These are phyloP conservation scores for Pyrus communis DNA, from an alignment of 306 rosid species.

Conservation along the genomic window DNA sequence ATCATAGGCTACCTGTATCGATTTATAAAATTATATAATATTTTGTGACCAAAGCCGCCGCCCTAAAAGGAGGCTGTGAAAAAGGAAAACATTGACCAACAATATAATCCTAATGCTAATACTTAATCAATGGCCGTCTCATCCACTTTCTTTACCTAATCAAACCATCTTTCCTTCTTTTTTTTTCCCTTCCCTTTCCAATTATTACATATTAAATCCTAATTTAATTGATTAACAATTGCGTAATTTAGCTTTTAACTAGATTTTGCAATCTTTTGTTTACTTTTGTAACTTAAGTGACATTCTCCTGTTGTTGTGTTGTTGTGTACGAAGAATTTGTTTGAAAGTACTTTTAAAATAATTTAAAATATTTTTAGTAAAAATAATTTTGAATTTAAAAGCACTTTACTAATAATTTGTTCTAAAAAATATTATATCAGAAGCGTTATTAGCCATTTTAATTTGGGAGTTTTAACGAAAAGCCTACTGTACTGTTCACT, in stretches of 20 bases:
- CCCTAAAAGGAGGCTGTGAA: not conserved
- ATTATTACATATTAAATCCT: not conserved
- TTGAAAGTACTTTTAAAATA: too few relatives aligned
- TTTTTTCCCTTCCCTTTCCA: too few relatives aligned
- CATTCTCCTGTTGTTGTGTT: too few relatives aligned
- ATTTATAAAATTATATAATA: not conserved
- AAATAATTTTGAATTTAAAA: too few relatives aligned
- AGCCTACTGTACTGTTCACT: too few relatives aligned
- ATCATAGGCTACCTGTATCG: not conserved
- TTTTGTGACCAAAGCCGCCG: not conserved
- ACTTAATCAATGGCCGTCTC: not conserved
- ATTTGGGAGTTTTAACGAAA: too few relatives aligned
- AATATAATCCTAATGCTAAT: not conserved
- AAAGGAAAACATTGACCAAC: not conserved
- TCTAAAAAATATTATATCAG: too few relatives aligned
- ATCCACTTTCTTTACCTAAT: not conserved
- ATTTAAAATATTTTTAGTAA: too few relatives aligned
- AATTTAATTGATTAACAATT: not conserved
- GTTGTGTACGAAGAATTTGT: too few relatives aligned
- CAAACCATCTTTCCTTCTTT: not conserved
- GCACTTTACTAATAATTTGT: too few relatives aligned
- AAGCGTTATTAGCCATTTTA: too few relatives aligned
- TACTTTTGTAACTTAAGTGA: not conserved
- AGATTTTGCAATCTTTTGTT: constrained; percentile 1
- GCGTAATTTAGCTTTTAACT: not conserved